phyloP scores from a whole-genome alignment of 2,329 filamentous ascomycete species.

The Colletotrichum spinosum region DNA sequence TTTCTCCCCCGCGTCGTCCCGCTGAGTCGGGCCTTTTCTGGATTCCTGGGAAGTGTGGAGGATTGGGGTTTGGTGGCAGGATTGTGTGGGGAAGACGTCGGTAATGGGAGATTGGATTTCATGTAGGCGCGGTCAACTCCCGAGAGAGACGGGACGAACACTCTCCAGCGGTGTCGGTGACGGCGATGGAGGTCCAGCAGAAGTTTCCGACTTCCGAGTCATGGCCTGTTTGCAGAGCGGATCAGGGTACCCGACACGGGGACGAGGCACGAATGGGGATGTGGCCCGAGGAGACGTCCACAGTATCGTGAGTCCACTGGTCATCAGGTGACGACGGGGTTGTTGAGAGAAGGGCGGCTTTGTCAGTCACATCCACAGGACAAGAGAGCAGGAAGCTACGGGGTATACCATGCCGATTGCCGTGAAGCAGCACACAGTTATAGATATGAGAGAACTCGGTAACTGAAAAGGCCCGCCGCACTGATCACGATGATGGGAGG shows the following conservation, averaged over 20 bases:
- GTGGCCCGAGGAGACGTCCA: neutral
- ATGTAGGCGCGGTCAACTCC: slow-evolving; percentile 26
- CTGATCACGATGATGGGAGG: too few relatives aligned
- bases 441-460: too few relatives aligned
- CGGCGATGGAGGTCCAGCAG: neutral
- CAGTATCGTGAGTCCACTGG: neutral
- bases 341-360: too few relatives aligned
- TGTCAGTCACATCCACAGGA: too few relatives aligned
- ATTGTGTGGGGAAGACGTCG: slow-evolving; percentile 24
- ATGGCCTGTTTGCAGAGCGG: slow-evolving; percentile 3
- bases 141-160: slow-evolving; percentile 23
- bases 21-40: slow-evolving; percentile 31
- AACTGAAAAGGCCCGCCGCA: too few relatives aligned
- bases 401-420: too few relatives aligned
- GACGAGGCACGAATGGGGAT: neutral
- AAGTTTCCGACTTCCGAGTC: slow-evolving; percentile 20
- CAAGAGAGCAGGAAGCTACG: too few relatives aligned
- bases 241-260: slow-evolving; percentile 1
- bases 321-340: too few relatives aligned
- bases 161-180: slow-evolving; percentile 4
- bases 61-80: slow-evolving; percentile 25
- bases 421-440: too few relatives aligned
- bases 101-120: slow-evolving; percentile 1
- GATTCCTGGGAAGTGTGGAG: slow-evolving; percentile 21
- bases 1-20: slow-evolving; percentile 25